Evolutionary conservation across 225 moss, liverwort and hornwort genomes (phyloP).

Genomic region (Neckera pumila): DNA sequence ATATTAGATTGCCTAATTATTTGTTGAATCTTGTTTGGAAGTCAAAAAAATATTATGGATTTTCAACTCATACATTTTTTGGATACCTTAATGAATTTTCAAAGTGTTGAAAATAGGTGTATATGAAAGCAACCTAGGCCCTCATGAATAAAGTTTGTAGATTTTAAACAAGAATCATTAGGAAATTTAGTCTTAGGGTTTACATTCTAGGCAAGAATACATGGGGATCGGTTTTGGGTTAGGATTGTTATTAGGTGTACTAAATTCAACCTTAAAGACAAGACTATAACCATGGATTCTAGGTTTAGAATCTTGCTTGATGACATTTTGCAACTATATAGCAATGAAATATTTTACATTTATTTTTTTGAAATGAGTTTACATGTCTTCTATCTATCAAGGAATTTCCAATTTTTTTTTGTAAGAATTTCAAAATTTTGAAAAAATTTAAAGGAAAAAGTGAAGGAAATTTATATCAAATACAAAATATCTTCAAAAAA

Average conservation of each 20-base stretch:
- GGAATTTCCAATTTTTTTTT: too few species aligned
- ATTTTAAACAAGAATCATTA: neutral
- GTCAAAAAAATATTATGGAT: neutral
- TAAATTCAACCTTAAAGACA: neutral
- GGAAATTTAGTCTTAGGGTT: neutral
- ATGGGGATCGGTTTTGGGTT: fast-evolving
- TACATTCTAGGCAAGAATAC: neutral
- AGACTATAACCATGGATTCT: fast-evolving
- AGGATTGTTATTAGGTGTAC: neutral
- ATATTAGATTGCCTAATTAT: neutral
- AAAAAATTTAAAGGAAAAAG: too few species aligned
- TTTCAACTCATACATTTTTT: neutral
- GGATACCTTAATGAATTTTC: neutral
- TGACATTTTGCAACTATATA: neutral
- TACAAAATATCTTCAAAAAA: neutral
- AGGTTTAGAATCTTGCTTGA: fast-evolving
- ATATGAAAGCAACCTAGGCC: fast-evolving
- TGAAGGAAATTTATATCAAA: neutral
- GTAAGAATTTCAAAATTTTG: neutral
- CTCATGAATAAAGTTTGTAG: neutral
- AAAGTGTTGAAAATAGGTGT: neutral
- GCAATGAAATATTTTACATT: neutral
- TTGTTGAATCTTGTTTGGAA: neutral
- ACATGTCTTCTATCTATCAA: fast-evolving
- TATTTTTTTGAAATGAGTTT: neutral